phyloP scores from a whole-genome alignment of 805 yeast species.

The Metschnikowia orientalis region DNA sequence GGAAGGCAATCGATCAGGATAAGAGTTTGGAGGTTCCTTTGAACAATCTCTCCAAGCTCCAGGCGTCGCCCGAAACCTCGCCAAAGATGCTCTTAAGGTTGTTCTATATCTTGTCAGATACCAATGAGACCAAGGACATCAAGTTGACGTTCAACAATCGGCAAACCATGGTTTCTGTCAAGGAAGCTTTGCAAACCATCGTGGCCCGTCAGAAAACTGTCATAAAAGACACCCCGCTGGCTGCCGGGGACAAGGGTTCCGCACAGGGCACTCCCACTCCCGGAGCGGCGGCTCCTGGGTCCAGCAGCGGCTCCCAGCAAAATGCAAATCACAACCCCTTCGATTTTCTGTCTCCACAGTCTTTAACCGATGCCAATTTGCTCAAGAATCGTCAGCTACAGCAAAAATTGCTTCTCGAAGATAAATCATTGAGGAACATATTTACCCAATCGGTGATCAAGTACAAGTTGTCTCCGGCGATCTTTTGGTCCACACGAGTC shows the following conservation, averaged over 20 bases:
- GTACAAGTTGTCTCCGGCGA: slow-evolving; percentile 68
- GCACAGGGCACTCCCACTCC: slow-evolving; percentile 11
- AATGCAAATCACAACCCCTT: slow-evolving; percentile 13
- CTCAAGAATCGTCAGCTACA: slow-evolving; percentile 73
- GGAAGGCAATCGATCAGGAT: slow-evolving; percentile 54
- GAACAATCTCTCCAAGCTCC: slow-evolving; percentile 41
- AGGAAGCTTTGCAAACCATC: slow-evolving; percentile 61
- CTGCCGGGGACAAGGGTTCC: slow-evolving; percentile 5
- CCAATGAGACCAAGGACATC: slow-evolving; percentile 26
- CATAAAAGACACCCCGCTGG: slow-evolving; percentile 31
- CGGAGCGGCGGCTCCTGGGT: slow-evolving; percentile 20
- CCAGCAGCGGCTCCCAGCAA: slow-evolving; percentile 3
- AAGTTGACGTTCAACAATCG: slow-evolving; percentile 65
- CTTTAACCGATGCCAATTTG: slow-evolving; percentile 43
- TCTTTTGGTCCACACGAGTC: slow-evolving; percentile 83
- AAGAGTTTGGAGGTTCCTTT: slow-evolving; percentile 32
- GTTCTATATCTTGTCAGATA: slow-evolving; percentile 39
- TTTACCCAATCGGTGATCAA: slow-evolving; percentile 87
- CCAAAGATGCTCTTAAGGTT: slow-evolving; percentile 66
- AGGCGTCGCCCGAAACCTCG: slow-evolving; percentile 64
- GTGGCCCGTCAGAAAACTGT: slow-evolving; percentile 62
- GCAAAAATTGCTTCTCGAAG: slow-evolving; percentile 67
- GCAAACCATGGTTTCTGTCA: slow-evolving; percentile 70
- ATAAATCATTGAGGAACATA: slow-evolving; percentile 62
- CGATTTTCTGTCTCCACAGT: slow-evolving; percentile 22